Evolutionary conservation across 805 yeast genomes (phyloP), one percentile per base, ranked within the genome.

Genomic region (Candida namnaoensis): DNA sequence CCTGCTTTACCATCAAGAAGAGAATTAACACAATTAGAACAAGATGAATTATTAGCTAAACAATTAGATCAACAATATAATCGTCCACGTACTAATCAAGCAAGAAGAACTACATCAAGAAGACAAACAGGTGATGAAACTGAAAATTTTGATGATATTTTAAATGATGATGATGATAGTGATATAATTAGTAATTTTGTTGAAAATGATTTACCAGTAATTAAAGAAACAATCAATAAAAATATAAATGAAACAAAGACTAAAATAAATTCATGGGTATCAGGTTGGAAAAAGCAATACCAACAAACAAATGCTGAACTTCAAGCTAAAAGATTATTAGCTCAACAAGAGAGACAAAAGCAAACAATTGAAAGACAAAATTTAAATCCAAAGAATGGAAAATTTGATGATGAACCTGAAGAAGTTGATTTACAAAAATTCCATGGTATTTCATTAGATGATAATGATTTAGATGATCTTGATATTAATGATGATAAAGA

Each of bases 41-140:
- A 79, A 45, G 98, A 93, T 61, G 98, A 88, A 61, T 65, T 75
- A 19, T 68, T 88, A 50, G 98, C 98, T 1, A 76, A 93, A 47
- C 70, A 74, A 52, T 68, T 91, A 54, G 95, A 91, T 45, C 75
- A 78, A 51, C 77, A 82, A 52, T 83, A 71, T 48, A 68, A 66
- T 27, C 28, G 28, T 27, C 28, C 28, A 27, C 40, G 48, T 47
- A 28, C 38, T 40, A 37, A 50, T 57, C 36, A 45, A 49, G 36
- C 54, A 64, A 39, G 42, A 49, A 19, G 45, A 48, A 36, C 58
- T 54, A 15, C 52, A 52, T 15, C 50, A 52, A 41, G 51, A 42
- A 37, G 47, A 35, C 47, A 47, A n/a, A 36, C 44, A 12, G 40
- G 35, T 6, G 45, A 43, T 36, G 41, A 39, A 2, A 27, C 28